Base-by-base conservation (phyloP, 495 filamentous ascomycete species). In the Podospora tetraspora region DNA sequence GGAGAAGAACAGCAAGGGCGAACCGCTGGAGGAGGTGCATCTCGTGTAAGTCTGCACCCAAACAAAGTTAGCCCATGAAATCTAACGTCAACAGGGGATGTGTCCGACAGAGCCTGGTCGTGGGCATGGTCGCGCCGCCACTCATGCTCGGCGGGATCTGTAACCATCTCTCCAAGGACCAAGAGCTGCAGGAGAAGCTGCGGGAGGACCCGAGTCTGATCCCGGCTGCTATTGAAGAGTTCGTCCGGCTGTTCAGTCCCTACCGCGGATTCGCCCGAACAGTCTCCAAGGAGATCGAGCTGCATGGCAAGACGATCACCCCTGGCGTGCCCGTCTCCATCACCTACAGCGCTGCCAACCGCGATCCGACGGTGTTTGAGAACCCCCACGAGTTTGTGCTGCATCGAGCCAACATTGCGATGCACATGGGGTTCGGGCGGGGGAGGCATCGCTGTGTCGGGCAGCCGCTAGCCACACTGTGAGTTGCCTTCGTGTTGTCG, bases 171-270 rank as follows among this genome's bases (percentile, higher is more conserved):
- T 69, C 68, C 21, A 37, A 66, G 22, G 21, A 69, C 63, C 63
- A 66, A 32, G 68, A 61, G 12, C 63, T 69, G 1, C 68, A 69
- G 29, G 22, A 69, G 23, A 43, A 69, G 63, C 32, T 69, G 2
- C 23, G 62, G 22, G 60, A 69, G 1, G 64, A 69, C 25, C 24
- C 23, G 21, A 65, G 37, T n/a, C 63, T 69, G 22, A 69, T 69
- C 2, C 64, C 68, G 29, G 68, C 68, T 1, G 68, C 68, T 5
- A 69, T 69, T 4, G 68, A 69, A n/a, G 68, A 69, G 68, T 69
- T 69, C 23, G 56, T 69, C 5, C 25, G 68, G 8, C 30, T 69
- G 4, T 69, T 65, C 57, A 69, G 64, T 37, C 68, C 68, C 1
- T 69, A 69, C 52, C 57, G 68, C 11, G 68, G 62, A 16, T 69